phyloP scores from a whole-genome alignment of 345 rosid genomes.

The Linum trigynum region DNA sequence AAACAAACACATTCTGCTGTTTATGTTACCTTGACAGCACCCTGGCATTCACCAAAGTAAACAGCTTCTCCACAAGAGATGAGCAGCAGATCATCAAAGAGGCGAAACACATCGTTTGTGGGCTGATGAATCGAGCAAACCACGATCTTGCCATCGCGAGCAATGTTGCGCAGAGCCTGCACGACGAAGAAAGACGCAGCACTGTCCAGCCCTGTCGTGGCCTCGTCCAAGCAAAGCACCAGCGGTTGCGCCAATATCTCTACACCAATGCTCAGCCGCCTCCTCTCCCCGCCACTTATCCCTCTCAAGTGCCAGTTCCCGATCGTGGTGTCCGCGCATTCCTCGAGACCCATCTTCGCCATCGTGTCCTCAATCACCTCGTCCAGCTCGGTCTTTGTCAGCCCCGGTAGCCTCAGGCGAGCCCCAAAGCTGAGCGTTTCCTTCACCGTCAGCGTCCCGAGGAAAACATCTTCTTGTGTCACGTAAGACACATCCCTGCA shows the following conservation, averaged over 20 bases:
- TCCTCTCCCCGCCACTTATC: constrained; percentile 9
- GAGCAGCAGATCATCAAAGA: constrained; percentile 1
- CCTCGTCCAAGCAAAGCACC: constrained; percentile 1
- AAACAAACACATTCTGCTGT: neutral
- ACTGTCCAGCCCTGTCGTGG: constrained; percentile 8
- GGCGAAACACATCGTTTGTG: constrained; percentile 4
- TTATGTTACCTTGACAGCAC: constrained; percentile 1
- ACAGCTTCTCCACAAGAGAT: constrained; percentile 7
- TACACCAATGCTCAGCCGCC: constrained; percentile 5
- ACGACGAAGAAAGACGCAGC: constrained; percentile 9
- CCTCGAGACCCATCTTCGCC: constrained; percentile 6
- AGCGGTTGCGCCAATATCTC: neutral
- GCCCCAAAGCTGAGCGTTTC: constrained; percentile 3
- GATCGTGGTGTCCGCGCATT: neutral
- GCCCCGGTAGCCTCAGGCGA: constrained; percentile 4
- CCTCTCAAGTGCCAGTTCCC: constrained; percentile 12
- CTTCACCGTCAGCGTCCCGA: constrained; percentile 7
- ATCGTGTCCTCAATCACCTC: neutral
- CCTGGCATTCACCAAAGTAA: constrained; percentile 5
- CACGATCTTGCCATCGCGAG: constrained; percentile 7
- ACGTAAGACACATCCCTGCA: neutral
- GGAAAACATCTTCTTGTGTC: constrained; percentile 3
- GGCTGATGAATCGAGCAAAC: constrained; percentile 6
- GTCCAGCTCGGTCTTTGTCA: neutral
- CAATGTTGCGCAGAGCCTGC: constrained; percentile 3